Conservation (phyloP, 768 basidiomycete species). For the Phylloporus rhodoxanthus region DNA sequence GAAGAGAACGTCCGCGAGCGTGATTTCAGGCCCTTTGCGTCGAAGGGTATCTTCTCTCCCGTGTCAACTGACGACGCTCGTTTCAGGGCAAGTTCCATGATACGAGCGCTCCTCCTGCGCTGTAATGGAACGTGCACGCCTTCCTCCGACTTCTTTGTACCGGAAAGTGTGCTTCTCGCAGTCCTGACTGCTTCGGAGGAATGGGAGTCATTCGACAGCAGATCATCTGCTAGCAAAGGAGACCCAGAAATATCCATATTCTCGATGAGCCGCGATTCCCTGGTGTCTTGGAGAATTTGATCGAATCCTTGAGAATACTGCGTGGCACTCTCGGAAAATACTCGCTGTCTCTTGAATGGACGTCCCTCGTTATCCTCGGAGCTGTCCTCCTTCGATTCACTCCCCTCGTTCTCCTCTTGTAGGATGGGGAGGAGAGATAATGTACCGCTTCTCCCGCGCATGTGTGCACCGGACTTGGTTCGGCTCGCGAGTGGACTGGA, state of each 20-base stretch:
- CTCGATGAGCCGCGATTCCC: constrained; percentile 22
- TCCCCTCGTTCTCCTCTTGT: constrained; percentile 25
- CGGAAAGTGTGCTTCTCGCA: neutral
- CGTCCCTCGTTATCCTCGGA: constrained; percentile 7
- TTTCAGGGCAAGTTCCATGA: constrained; percentile 11
- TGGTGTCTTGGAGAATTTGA: neutral
- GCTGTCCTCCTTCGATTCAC: constrained; percentile 9
- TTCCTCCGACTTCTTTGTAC: neutral
- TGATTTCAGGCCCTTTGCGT: constrained; percentile 3
- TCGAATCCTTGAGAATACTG: neutral
- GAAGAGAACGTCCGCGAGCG: constrained; percentile 10
- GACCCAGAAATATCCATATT: constrained; percentile 25
- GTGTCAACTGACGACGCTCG: constrained; percentile 7
- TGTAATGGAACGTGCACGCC: neutral
- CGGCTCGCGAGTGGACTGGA: constrained; percentile 27
- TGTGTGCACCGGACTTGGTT: constrained; percentile 4
- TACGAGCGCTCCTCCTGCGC: constrained; percentile 23
- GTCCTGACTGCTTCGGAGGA: neutral
- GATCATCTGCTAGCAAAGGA: constrained; percentile 11
- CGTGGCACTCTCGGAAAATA: neutral
- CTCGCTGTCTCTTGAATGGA: constrained; percentile 20
- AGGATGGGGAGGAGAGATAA: constrained; percentile 20
- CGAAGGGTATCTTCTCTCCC: neutral
- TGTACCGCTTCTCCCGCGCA: constrained; percentile 5
- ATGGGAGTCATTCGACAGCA: neutral